Base-by-base conservation (phyloP, 176 grass and related monocot genomes). In the Coix lacrymajobi region DNA sequence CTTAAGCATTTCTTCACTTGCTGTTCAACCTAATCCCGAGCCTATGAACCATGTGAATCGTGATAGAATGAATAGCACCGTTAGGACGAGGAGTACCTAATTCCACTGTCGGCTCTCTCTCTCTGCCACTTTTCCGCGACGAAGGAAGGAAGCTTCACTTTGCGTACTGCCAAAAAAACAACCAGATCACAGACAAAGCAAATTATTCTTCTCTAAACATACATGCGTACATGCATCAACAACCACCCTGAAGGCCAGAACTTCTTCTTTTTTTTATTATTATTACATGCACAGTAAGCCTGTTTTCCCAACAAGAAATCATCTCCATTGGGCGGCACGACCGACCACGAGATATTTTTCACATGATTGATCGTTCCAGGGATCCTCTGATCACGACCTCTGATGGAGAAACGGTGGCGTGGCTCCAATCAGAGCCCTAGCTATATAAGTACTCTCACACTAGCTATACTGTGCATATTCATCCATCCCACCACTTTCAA, bases 141-240 rank as follows among this genome's bases (percentile, higher is more conserved):
- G n/a, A 72, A 31, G 19, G 65, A 38, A 67, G 24, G 41, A 72
- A 72, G 69, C 69, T 85, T 79, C 84, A 49, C n/a, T 38, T 63
- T 26, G 16, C 30, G 36, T 52, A 31, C 15, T n/a, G 66, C 30
- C 69, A 46, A 63, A 38, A 38, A 30, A 49, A 17, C 66, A 29
- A 49, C 45, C 64, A 36, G 0, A 5, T 19, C 12, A 33, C 26
- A 62, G 2, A 14, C 26, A 62, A 7, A 12, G 4, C 9, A 8
- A 25, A 60, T 4, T 4, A n/a, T 52, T 20, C 17, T 52, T 20
- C 48, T 19, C 7, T 19, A 2, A 19, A 16, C 15, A 48, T 16
- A 25, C 9, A 7, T 17, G 51, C 29, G 0, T 32, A 34, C 69
- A 60, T 17, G n/a, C n/a, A n/a, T n/a, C n/a, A n/a, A n/a, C 60